These are phyloP conservation scores for Echinochloa phyllopogon DNA, from an alignment of 176 grass and related monocot genomes.

Conservation along the genomic window DNA sequence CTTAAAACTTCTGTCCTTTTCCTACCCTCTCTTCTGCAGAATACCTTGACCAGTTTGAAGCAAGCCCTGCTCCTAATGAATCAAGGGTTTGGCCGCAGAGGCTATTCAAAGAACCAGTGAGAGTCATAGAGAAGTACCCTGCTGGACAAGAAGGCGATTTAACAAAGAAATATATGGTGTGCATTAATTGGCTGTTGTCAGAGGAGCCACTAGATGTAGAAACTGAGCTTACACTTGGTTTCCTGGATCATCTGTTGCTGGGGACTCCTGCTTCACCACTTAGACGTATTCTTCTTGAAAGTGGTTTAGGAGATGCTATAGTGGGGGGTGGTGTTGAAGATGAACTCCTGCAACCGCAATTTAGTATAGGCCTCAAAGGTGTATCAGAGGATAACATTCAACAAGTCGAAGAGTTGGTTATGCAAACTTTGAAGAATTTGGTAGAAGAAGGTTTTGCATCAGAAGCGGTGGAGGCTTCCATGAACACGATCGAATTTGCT, in stretches of 20 bases:
- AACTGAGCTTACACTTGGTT: slow-evolving; percentile 88
- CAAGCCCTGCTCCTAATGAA: slow-evolving; percentile 69
- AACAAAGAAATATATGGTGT: slow-evolving; percentile 97
- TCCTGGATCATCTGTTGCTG: slow-evolving; percentile 93
- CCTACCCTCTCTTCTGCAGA: slow-evolving; percentile 51
- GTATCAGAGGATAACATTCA: slow-evolving; percentile 77
- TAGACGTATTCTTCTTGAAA: slow-evolving; percentile 89
- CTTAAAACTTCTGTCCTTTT: neutral
- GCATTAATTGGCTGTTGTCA: slow-evolving; percentile 91
- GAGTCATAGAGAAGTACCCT: slow-evolving; percentile 89
- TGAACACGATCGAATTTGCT: slow-evolving; percentile 98
- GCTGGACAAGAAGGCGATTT: slow-evolving; percentile 77
- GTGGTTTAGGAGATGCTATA: slow-evolving; percentile 86
- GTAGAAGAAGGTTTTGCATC: slow-evolving; percentile 80
- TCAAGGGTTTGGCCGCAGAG: slow-evolving; percentile 84
- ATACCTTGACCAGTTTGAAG: slow-evolving; percentile 94
- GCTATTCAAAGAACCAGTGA: slow-evolving; percentile 80
- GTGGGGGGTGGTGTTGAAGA: slow-evolving; percentile 97
- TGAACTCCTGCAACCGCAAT: slow-evolving; percentile 93
- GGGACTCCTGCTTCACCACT: slow-evolving; percentile 95
- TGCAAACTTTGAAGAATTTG: slow-evolving; percentile 78
- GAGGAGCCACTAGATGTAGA: slow-evolving; percentile 83
- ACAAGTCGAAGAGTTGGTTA: slow-evolving; percentile 88
- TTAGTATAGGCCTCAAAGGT: slow-evolving; percentile 96
- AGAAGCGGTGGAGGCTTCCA: slow-evolving; percentile 95